Conservation (phyloP, 2,329 filamentous ascomycete species). For the Fusarium staphyleae region DNA sequence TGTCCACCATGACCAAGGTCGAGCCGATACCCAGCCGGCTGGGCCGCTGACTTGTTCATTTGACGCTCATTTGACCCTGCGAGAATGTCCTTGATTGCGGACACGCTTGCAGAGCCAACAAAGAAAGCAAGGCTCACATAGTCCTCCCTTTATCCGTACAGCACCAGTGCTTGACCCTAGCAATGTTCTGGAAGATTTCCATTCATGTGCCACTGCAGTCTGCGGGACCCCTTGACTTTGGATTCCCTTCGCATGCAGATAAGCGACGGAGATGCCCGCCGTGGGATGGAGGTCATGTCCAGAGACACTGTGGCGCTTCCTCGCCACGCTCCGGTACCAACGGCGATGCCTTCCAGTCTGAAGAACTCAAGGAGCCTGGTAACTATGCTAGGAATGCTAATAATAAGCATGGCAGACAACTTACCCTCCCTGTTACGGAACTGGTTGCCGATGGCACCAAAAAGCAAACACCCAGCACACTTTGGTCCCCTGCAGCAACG, state of each 20-base stretch:
- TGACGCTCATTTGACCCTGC: conserved; percentile 5
- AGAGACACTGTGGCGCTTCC: conserved; percentile 25
- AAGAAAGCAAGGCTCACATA: neutral
- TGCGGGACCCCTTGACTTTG: conserved; percentile 23
- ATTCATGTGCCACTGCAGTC: conserved; percentile 22
- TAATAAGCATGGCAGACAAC: too few relatives aligned
- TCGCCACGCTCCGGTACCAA: conserved; percentile 13
- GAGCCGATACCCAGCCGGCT: conserved; percentile 10
- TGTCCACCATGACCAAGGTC: neutral
- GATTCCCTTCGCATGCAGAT: conserved; percentile 34
- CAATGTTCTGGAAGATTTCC: conserved; percentile 38
- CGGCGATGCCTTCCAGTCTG: conserved; percentile 8
- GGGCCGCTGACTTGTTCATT: conserved; percentile 12
- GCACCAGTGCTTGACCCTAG: conserved; percentile 13
- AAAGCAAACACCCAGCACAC: conserved; percentile 25
- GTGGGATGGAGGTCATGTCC: conserved; percentile 23
- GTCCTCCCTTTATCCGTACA: too few relatives aligned
- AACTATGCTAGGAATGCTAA: neutral
- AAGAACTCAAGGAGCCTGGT: neutral
- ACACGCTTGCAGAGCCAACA: neutral
- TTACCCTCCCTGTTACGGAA: too few relatives aligned
- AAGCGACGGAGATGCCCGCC: conserved; percentile 41
- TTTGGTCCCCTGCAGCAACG: conserved; percentile 22
- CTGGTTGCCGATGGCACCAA: conserved; percentile 14
- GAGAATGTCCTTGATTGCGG: too few relatives aligned